Evolutionary conservation across 78 protist genomes (phyloP).

Genomic region (Pigoraptor vietnamica): DNA sequence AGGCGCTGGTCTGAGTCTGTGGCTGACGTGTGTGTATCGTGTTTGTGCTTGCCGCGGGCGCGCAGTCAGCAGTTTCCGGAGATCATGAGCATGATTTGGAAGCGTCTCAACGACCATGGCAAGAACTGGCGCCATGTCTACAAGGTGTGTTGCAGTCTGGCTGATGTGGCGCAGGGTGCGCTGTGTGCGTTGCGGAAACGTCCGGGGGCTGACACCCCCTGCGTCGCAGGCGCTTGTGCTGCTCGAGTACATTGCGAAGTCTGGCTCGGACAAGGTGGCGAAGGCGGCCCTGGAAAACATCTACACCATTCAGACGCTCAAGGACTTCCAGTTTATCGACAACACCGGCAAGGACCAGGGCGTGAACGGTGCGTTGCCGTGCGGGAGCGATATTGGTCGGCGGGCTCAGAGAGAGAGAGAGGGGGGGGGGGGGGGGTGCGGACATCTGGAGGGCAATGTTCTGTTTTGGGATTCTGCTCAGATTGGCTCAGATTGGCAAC

Average conservation of each 20-base stretch:
- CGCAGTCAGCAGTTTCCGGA: slow-evolving; percentile 4
- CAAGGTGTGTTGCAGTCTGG: slow-evolving; percentile 19
- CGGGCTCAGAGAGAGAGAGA: neutral
- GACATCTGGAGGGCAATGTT: too few relatives aligned
- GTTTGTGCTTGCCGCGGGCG: neutral
- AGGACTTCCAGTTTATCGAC: slow-evolving; percentile 26
- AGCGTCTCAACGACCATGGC: slow-evolving; percentile 39
- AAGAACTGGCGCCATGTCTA: slow-evolving; percentile 40
- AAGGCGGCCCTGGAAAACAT: neutral
- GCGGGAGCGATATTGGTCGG: neutral
- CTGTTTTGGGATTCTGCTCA: neutral
- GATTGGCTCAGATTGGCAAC: neutral
- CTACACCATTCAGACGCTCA: slow-evolving; percentile 6
- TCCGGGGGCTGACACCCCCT: too few relatives aligned
- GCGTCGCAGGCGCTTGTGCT: slow-evolving; percentile 14
- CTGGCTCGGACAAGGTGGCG: slow-evolving; percentile 4
- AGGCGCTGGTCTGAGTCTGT: neutral
- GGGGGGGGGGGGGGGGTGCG: too few relatives aligned
- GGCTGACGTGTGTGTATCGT: neutral
- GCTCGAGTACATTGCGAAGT: slow-evolving; percentile 28
- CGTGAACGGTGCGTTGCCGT: slow-evolving; percentile 6
- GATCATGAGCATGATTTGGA: slow-evolving; percentile 30
- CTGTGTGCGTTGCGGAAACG: neutral
- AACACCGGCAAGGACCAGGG: slow-evolving; percentile 26
- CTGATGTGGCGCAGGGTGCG: too few relatives aligned